A percentile compares a stretch with the other conserved stretches of the same genome.
phyloP scores from a whole-genome alignment of 345 rosid genomes.

The Syzygium aromaticum region DNA sequence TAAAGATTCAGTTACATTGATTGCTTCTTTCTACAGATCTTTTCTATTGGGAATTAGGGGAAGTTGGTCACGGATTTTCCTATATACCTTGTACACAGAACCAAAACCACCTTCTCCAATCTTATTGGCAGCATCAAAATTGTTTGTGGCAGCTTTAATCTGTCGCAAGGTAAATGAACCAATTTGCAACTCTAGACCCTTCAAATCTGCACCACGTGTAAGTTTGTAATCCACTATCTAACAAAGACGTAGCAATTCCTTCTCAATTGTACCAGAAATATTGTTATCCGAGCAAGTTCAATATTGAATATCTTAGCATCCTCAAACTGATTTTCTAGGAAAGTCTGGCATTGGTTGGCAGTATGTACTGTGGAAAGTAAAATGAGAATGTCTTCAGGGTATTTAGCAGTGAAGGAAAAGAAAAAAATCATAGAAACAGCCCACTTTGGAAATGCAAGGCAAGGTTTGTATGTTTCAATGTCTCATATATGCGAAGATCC shows the following conservation, averaged over 20 bases:
- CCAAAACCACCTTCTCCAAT: slow-evolving; percentile 24
- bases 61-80: background rate
- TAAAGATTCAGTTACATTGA: background rate
- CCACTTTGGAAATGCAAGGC: background rate
- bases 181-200: slow-evolving; percentile 7
- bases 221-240: background rate
- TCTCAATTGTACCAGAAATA: background rate
- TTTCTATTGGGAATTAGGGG: background rate
- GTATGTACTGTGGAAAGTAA: background rate
- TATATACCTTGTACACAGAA: slow-evolving; percentile 7
- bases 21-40: background rate
- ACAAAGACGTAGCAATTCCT: background rate
- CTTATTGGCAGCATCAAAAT: slow-evolving; percentile 8
- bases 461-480: background rate
- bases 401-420: background rate
- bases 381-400: background rate
- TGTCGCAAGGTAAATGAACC: slow-evolving; percentile 12
- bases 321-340: background rate
- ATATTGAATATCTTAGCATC: background rate
- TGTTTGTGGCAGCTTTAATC: slow-evolving; percentile 13
- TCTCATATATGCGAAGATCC: background rate
- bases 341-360: background rate
- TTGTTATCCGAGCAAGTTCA: background rate
- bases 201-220: background rate
- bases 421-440: background rate